Conservation (phyloP, 1,139 yeast species). For the Debaryomyces subglobosus region DNA sequence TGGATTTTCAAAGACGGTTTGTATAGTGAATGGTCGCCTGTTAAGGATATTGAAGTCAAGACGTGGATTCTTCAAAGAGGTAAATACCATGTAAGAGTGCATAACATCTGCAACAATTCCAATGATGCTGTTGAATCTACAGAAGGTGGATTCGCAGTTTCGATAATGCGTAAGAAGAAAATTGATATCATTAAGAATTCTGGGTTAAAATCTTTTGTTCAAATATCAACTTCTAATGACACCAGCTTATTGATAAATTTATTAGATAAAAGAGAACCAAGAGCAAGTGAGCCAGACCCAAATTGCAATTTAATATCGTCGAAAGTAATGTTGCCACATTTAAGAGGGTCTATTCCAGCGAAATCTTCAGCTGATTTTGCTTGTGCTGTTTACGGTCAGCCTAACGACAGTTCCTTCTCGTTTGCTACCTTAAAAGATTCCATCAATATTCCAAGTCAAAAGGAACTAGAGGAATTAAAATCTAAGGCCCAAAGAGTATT, state of each 20-base stretch:
- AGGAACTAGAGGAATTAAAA: background rate
- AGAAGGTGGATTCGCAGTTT: slow-evolving; percentile 20
- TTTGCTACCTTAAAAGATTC: background rate
- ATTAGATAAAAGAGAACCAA: slow-evolving; percentile 13
- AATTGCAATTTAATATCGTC: slow-evolving; percentile 26
- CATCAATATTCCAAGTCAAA: background rate
- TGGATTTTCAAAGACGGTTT: slow-evolving; percentile 16
- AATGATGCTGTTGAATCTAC: slow-evolving; percentile 16
- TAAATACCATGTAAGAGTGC: slow-evolving; percentile 25
- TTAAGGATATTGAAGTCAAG: slow-evolving; percentile 20
- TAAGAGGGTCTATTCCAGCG: slow-evolving; percentile 10
- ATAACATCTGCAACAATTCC: slow-evolving; percentile 17
- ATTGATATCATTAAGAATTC: slow-evolving; percentile 13
- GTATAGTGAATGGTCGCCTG: slow-evolving; percentile 26
- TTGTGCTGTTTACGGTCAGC: background rate
- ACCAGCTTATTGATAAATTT: slow-evolving; percentile 15
- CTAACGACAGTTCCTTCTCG: background rate
- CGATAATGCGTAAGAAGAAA: background rate
- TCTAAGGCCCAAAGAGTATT: slow-evolving; percentile 8
- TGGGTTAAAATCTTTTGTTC: slow-evolving; percentile 9
- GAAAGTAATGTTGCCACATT: slow-evolving; percentile 12
- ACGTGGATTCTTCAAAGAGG: slow-evolving; percentile 25
- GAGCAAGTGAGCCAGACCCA: slow-evolving; percentile 24
- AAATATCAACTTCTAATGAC: slow-evolving; percentile 11
- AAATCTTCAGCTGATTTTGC: slow-evolving; percentile 3